A percentile compares a stretch with the other conserved stretches of the same genome.
Conservation (phyloP, 2,329 filamentous ascomycete species). For the Paradendryphiella salina region DNA sequence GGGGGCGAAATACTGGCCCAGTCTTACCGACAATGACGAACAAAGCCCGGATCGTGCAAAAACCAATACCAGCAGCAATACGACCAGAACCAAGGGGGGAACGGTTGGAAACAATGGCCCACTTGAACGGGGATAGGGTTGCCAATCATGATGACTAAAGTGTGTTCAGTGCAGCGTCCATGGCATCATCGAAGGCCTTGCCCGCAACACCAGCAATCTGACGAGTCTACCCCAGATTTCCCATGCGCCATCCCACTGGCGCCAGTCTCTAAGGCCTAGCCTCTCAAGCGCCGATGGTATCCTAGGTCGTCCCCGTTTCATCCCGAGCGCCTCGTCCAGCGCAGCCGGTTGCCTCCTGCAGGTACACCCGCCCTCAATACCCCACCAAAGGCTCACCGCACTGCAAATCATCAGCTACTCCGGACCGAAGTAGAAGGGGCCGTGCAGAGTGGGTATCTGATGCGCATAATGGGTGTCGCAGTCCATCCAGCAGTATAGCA, state of each 20-base stretch:
- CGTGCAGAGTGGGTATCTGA: slow-evolving; percentile 10
- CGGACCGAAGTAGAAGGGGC: slow-evolving; percentile 9
- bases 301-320: slow-evolving; percentile 17
- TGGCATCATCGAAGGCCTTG: neutral
- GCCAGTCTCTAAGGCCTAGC: slow-evolving; percentile 27
- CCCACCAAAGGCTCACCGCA: slow-evolving; percentile 18
- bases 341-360: slow-evolving; percentile 36
- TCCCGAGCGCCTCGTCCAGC: slow-evolving; percentile 23
- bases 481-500: neutral
- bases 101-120: too few species aligned
- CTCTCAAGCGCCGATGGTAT: slow-evolving; percentile 28
- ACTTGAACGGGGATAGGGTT: too few species aligned
- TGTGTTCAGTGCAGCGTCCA: too few species aligned
- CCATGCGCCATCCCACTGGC: slow-evolving; percentile 29
- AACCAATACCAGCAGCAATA: too few species aligned
- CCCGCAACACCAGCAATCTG: slow-evolving; percentile 17
- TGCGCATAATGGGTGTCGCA: slow-evolving; percentile 5
- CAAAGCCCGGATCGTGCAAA: too few species aligned
- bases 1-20: neutral
- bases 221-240: slow-evolving; percentile 41
- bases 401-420: slow-evolving; percentile 24
- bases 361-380: slow-evolving; percentile 35
- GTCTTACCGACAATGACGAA: neutral
- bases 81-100: too few species aligned
- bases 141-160: too few species aligned